phyloP scores from a whole-genome alignment of 352 stramenopile species.

The Elongisporangium prolatum region DNA sequence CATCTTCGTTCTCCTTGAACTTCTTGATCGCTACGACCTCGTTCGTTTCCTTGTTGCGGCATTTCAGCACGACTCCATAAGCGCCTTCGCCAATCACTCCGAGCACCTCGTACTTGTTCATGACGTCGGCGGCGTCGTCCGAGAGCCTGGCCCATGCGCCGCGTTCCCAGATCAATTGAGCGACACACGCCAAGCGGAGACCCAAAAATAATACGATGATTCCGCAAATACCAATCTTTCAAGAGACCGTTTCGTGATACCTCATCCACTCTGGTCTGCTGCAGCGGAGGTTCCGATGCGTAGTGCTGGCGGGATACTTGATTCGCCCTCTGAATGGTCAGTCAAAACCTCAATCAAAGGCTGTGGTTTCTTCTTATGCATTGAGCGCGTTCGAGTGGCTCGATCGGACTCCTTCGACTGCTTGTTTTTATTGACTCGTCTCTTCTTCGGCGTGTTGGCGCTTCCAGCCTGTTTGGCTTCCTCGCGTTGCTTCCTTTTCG shows the following conservation, averaged over 20 bases:
- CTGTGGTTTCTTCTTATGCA: not conserved
- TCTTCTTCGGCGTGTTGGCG: not conserved
- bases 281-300: not conserved
- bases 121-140: constrained; percentile 13
- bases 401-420: not conserved
- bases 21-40: constrained; percentile 99
- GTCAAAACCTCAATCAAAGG: not conserved
- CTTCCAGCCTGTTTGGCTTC: not conserved
- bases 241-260: not conserved
- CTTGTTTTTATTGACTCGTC: not conserved
- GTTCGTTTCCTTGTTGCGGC: constrained; percentile 93
- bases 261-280: not conserved
- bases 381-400: not conserved
- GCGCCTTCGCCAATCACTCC: constrained; percentile 91
- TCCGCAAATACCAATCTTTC: not conserved
- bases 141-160: not conserved
- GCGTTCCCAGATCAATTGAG: not conserved
- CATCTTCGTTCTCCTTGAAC: constrained; percentile 92
- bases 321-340: not conserved
- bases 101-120: constrained; percentile 95
- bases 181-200: not conserved
- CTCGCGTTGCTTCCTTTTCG: not conserved
- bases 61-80: constrained; percentile 93
- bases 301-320: too few species aligned
- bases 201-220: not conserved